Evolutionary conservation across 352 stramenopile genomes (phyloP).

Genomic region (Phytophthora citrophthora): DNA sequence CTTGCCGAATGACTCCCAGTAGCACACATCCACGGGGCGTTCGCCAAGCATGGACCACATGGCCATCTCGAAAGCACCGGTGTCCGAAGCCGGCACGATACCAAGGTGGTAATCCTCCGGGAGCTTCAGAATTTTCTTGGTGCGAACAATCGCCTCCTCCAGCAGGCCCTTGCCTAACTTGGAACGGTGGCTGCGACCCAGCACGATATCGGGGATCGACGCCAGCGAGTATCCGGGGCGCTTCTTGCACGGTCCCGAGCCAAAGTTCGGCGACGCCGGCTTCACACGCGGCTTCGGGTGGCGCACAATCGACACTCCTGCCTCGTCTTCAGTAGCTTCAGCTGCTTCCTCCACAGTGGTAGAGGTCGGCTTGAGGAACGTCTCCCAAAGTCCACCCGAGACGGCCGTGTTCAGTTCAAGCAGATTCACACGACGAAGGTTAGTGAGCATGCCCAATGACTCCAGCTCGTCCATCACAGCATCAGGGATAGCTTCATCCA

Average conservation of each 20-base stretch:
- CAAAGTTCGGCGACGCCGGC: conserved; percentile 95
- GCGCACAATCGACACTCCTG: conserved; percentile 51
- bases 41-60: conserved; percentile 99
- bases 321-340: conserved; percentile 26
- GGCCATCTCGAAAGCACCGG: conserved; percentile 99
- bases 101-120: conserved; percentile 96
- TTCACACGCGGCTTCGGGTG: conserved; percentile 77
- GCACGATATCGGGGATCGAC: conserved; percentile 86
- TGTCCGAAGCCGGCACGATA: conserved; percentile 98
- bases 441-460: conserved; percentile 72
- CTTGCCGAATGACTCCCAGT: conserved; percentile 98
- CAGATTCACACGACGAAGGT: conserved; percentile 87
- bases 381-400: conserved; percentile 59
- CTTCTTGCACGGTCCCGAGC: conserved; percentile 99
- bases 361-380: conserved; percentile 61
- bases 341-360: conserved; percentile 32
- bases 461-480: conserved; percentile 86
- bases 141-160: conserved; percentile 95
- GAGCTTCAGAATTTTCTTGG: conserved; percentile 94
- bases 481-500: conserved; percentile 90
- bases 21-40: conserved; percentile 92
- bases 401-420: conserved; percentile 70
- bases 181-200: conserved; percentile 97
- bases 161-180: conserved; percentile 97
- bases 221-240: conserved; percentile 94